These are phyloP conservation scores for Gyrodon lividus DNA, from an alignment of 768 basidiomycete genomes.

Conservation along the genomic window DNA sequence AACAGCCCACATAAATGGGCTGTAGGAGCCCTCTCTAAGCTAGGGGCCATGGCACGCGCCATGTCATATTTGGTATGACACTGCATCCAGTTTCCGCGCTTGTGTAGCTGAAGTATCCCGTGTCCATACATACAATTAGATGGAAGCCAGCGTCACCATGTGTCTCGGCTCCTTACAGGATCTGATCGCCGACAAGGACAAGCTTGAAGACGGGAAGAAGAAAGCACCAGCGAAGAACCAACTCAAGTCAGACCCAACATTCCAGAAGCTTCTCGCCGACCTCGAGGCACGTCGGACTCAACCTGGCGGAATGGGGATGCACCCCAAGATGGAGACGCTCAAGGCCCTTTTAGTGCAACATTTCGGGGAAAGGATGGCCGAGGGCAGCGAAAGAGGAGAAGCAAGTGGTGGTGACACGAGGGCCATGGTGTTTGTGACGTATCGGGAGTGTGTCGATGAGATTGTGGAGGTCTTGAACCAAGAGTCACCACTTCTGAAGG, in stretches of 20 bases:
- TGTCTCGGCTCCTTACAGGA: slow-evolving; percentile 67
- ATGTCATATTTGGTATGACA: slow-evolving; percentile 82
- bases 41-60: slow-evolving; percentile 68
- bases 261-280: slow-evolving; percentile 65
- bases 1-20: slow-evolving; percentile 44
- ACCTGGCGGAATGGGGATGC: slow-evolving; percentile 52
- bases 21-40: slow-evolving; percentile 46
- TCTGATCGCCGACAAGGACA: slow-evolving; percentile 41
- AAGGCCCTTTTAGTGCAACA: slow-evolving; percentile 74
- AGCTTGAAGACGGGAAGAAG: slow-evolving; percentile 32
- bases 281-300: slow-evolving; percentile 55
- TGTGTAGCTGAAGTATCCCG: not conserved
- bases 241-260: slow-evolving; percentile 53
- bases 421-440: slow-evolving; percentile 95
- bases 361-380: slow-evolving; percentile 49
- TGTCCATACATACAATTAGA: slow-evolving; percentile 39
- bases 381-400: slow-evolving; percentile 41
- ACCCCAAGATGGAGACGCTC: slow-evolving; percentile 92
- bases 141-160: slow-evolving; percentile 80
- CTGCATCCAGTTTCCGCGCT: not conserved
- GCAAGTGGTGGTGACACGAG: slow-evolving; percentile 46
- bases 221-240: slow-evolving; percentile 40
- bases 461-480: slow-evolving; percentile 77
- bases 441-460: slow-evolving; percentile 87
- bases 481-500: slow-evolving; percentile 76